phyloP scores from a whole-genome alignment of 495 filamentous ascomycete genomes.

The Saxophila tyrrhenica region DNA sequence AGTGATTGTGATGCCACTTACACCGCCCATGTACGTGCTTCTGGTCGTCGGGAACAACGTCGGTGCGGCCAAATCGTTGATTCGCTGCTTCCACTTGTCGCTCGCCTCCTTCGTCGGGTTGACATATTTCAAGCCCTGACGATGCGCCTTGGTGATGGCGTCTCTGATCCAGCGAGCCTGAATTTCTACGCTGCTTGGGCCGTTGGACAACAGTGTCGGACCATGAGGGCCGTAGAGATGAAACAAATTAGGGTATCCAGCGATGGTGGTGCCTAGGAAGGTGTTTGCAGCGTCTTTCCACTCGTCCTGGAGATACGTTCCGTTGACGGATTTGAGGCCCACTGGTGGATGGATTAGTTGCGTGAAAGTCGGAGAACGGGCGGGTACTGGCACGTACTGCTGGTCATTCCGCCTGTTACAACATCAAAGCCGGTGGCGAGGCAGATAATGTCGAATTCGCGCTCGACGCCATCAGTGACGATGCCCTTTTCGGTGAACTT shows the following conservation, averaged over 20 bases:
- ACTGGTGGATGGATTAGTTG: constrained; percentile 23
- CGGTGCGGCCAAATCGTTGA: constrained; percentile 14
- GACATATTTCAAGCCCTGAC: constrained; percentile 30
- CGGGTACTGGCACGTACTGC: constrained; percentile 13
- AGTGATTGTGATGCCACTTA: not conserved
- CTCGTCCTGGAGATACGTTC: constrained; percentile 34
- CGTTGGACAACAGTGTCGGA: constrained; percentile 41
- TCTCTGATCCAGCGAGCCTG: constrained; percentile 44
- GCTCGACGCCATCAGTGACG: constrained; percentile 30
- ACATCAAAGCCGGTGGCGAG: constrained; percentile 48
- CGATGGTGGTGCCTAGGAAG: constrained; percentile 38
- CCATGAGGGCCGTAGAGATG: constrained; percentile 39
- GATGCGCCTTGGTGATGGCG: constrained; percentile 32
- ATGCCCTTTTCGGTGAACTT: constrained; percentile 35
- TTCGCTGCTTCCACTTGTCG: constrained; percentile 30
- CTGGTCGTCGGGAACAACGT: constrained; percentile 22
- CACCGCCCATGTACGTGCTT: constrained; percentile 40
- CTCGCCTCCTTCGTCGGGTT: constrained; percentile 32
- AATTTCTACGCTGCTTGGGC: constrained; percentile 40
- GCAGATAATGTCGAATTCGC: constrained; percentile 42
- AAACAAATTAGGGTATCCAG: constrained; percentile 45
- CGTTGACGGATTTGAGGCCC: constrained; percentile 33
- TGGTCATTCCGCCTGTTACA: constrained; percentile 36
- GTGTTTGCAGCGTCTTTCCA: constrained; percentile 38
- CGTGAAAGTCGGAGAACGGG: no score